Evolutionary conservation across 2,329 filamentous ascomycete genomes (phyloP).

Genomic region (Ophiosphaerella narmari): DNA sequence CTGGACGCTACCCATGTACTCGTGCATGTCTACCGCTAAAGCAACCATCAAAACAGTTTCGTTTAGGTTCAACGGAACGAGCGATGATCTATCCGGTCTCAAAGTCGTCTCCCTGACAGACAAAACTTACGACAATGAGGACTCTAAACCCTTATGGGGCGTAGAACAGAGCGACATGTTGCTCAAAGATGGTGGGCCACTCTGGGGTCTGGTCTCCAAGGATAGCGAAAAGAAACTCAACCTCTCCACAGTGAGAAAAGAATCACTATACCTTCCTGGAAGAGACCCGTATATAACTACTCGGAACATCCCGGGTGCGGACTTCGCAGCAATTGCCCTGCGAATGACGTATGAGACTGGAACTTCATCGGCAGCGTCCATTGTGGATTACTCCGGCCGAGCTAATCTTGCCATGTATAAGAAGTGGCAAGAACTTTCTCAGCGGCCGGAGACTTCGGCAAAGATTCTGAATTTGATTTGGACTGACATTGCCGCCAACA

Average conservation of each 20-base stretch:
- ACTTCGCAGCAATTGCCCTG: conserved; percentile 38
- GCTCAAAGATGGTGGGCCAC: conserved; percentile 28
- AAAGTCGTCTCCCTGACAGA: conserved; percentile 40
- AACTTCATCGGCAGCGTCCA: conserved; percentile 3
- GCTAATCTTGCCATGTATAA: conserved; percentile 49
- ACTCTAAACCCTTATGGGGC: conserved; percentile 43
- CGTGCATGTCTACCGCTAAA: conserved; percentile 49
- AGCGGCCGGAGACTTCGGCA: conserved; percentile 26
- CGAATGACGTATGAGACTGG: conserved; percentile 5
- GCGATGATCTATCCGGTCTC: conserved; percentile 39
- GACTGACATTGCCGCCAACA: conserved; percentile 52
- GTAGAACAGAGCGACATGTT: conserved; percentile 41
- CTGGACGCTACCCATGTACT: conserved; percentile 51
- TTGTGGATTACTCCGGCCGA: conserved; percentile 43
- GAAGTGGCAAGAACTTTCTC: conserved; percentile 48
- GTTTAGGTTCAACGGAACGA: conserved; percentile 49
- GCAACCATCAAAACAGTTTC: conserved; percentile 53
- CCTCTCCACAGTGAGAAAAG: conserved; percentile 39
- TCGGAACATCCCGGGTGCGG: conserved; percentile 42
- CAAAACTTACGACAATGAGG: conserved; percentile 44
- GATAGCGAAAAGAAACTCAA: conserved; percentile 37
- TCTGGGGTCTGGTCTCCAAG: conserved; percentile 50
- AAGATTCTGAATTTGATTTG: conserved; percentile 52
- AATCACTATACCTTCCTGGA: conserved; percentile 41
- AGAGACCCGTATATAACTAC: conserved; percentile 3